Evolutionary conservation across 331 rosid genomes (phyloP).

Genomic region (Prunus yedoensis): DNA sequence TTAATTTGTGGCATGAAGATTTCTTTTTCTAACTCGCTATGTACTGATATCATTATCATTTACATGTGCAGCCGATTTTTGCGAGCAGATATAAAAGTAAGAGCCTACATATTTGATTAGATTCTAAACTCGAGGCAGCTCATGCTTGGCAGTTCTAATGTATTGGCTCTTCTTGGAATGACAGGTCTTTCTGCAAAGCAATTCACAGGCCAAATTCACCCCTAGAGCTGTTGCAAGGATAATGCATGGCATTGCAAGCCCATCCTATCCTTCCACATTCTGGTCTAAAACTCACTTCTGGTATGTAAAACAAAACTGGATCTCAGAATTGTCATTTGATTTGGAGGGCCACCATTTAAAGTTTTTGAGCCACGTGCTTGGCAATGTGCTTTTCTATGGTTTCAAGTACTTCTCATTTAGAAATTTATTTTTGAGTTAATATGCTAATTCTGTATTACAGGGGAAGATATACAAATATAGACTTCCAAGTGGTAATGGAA

Average conservation of each 20-base stretch:
- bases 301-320: conserved; percentile 35
- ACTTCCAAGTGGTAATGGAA: conserved; percentile 72
- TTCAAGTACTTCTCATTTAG: not conserved
- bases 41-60: conserved; percentile 41
- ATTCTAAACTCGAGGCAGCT: conserved; percentile 21
- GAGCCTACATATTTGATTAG: conserved; percentile 21
- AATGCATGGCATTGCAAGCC: conserved; percentile 95
- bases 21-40: not conserved
- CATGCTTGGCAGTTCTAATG: conserved; percentile 19
- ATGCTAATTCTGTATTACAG: conserved; percentile 48
- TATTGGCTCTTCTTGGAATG: conserved; percentile 30
- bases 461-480: conserved; percentile 74
- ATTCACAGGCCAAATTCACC: conserved; percentile 75
- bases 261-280: conserved; percentile 72
- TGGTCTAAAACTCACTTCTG: conserved; percentile 95
- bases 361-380: not conserved
- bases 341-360: not conserved
- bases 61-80: conserved; percentile 78
- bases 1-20: not conserved
- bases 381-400: not conserved
- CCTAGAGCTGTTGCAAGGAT: conserved; percentile 93
- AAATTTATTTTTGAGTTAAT: conserved; percentile 10
- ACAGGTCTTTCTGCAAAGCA: conserved; percentile 84
- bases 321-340: not conserved
- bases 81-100: conserved; percentile 90